Conservation (phyloP, 495 filamentous ascomycete species). For the Parmelia sp. region DNA sequence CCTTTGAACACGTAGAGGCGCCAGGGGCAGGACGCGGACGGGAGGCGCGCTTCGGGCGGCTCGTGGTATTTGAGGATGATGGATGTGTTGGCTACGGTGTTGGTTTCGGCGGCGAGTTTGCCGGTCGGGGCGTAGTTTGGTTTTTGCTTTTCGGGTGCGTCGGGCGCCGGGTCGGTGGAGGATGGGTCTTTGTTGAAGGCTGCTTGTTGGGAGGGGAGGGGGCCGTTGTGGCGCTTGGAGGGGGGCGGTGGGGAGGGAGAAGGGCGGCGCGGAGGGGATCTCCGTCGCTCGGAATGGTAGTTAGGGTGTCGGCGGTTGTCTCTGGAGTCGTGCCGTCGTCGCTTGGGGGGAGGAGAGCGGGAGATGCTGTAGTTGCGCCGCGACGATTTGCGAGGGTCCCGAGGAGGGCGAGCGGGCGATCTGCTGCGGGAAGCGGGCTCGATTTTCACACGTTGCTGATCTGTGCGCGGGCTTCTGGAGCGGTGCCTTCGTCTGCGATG, state of each 20-base stretch:
- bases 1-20: constrained; percentile 93
- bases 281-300: background rate
- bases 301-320: background rate
- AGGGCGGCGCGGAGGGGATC: constrained; percentile 31
- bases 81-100: constrained; percentile 62
- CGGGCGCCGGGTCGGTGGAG: constrained; percentile 23
- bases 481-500: background rate
- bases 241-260: constrained; percentile 25
- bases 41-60: constrained; percentile 85
- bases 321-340: constrained; percentile 5
- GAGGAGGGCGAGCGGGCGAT: constrained; percentile 25
- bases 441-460: background rate
- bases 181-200: constrained; percentile 55
- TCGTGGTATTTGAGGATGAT: constrained; percentile 90
- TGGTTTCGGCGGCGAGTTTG: constrained; percentile 78
- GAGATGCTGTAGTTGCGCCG: constrained; percentile 30
- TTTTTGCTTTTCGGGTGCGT: constrained; percentile 63
- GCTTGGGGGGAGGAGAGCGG: constrained; percentile 14
- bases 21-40: constrained; percentile 71
- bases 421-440: constrained; percentile 12
- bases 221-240: constrained; percentile 42
- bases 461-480: constrained; percentile 5
- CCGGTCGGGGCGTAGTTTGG: constrained; percentile 81
- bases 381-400: constrained; percentile 29
- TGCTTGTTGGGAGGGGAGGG: constrained; percentile 63